Base-by-base conservation (phyloP, 768 basidiomycete species). In the Russula earlei region DNA sequence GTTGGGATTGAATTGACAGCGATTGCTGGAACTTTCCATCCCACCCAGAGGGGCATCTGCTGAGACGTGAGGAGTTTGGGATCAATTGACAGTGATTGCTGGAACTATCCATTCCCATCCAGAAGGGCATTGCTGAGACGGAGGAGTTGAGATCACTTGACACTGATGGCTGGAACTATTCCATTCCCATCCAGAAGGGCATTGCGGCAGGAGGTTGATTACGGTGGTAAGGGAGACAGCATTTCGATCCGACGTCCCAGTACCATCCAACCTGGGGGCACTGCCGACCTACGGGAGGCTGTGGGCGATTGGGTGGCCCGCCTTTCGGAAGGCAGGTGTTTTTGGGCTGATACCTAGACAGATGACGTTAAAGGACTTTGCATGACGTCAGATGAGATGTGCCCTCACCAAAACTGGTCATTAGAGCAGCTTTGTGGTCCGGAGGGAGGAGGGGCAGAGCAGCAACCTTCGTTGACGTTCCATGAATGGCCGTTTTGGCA, bases 191-290 rank as follows among this genome's bases (percentile, higher is more conserved):
- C n/a, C n/a, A n/a, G n/a, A n/a, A n/a, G n/a, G n/a, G n/a, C n/a
- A n/a, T n/a, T n/a, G n/a, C n/a, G n/a, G n/a, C n/a, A n/a, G n/a
- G n/a, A n/a, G n/a, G n/a, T n/a, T n/a, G n/a, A n/a, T n/a, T n/a
- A n/a, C n/a, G 58, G 74, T 63, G 45, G 67, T n/a, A 67, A 52
- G 83, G 82, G 24, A 76, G 72, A 65, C 81, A 83, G 70, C 79
- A 83, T 20, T 71, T 68, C 62, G 77, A 71, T 22, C 67, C 67
- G 5, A 59, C 50, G 56, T 70, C 67, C 80, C 80, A 83, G 64
- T 77, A 79, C 68, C 77, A 75, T 48, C 67, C 68, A 22, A 72
- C 70, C n/a, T 66, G 61, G 34, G 78, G 80, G 67, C 78, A 79
- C 12, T 69, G 58, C 24, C 67, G 70, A 45, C 74, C 77, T 42